These are phyloP conservation scores for Arctium minus DNA, from an alignment of 129 eudicot species.

Conservation along the genomic window DNA sequence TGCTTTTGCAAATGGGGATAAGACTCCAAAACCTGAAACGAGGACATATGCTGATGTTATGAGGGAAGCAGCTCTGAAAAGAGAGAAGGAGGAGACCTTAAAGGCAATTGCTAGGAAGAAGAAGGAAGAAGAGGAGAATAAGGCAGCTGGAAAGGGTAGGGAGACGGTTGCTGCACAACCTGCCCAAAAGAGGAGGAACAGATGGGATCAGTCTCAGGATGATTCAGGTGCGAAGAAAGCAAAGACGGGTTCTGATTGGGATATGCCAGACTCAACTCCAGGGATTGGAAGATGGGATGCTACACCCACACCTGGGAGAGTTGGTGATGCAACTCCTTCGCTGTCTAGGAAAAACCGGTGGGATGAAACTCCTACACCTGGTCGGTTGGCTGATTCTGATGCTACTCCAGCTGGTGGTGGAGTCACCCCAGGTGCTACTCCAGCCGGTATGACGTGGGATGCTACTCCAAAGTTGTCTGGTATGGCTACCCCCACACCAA, in stretches of 20 bases:
- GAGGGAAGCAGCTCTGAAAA: slow-evolving; percentile 85
- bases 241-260: slow-evolving; percentile 85
- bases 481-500: slow-evolving; percentile 90
- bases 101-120: slow-evolving; percentile 70
- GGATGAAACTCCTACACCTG: slow-evolving; percentile 99
- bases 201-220: slow-evolving; percentile 94
- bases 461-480: slow-evolving; percentile 91
- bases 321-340: slow-evolving; percentile 90
- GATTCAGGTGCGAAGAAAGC: slow-evolving; percentile 58
- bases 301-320: slow-evolving; percentile 89
- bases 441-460: slow-evolving; percentile 99
- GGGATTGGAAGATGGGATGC: slow-evolving; percentile 99
- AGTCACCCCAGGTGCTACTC: slow-evolving; percentile 96
- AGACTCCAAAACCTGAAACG: slow-evolving; percentile 79
- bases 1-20: slow-evolving; percentile 83
- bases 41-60: slow-evolving; percentile 93
- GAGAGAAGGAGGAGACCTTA: slow-evolving; percentile 76
- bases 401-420: slow-evolving; percentile 94
- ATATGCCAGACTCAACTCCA: slow-evolving; percentile 90
- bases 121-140: slow-evolving; percentile 72
- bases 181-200: slow-evolving; percentile 73
- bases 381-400: slow-evolving; percentile 80
- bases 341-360: slow-evolving; percentile 79
- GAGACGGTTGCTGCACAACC: slow-evolving; percentile 49
- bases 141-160: slow-evolving; percentile 44